Percentiles rank a stretch among this genome's conserved stretches.
Evolutionary conservation across 176 grass and related monocot genomes (phyloP).

Genomic region (Oryza longistaminata): DNA sequence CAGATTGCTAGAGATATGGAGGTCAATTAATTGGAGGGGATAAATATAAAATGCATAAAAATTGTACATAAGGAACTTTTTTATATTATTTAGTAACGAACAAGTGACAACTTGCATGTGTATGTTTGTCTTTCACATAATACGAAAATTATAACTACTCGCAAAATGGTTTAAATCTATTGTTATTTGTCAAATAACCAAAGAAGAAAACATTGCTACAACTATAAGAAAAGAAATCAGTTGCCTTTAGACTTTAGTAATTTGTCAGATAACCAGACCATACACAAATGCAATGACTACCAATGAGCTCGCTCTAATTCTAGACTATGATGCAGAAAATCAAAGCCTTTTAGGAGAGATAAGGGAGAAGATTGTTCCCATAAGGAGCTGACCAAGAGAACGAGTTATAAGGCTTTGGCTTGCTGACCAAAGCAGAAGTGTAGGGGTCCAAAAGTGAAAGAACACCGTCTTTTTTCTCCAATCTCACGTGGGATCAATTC

Average conservation of each 20-base stretch:
- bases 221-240: background rate
- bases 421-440: background rate
- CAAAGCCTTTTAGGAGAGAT: background rate
- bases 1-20: background rate
- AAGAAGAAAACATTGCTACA: background rate
- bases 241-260: background rate
- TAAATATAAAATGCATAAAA: background rate
- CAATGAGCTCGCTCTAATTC: background rate
- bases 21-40: background rate
- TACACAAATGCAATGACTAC: background rate
- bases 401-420: constrained; percentile 13
- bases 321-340: constrained; percentile 1
- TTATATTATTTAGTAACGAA: background rate
- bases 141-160: background rate
- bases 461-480: background rate
- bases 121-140: background rate
- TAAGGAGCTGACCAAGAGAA: background rate
- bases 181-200: background rate
- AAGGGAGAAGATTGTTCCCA: constrained; percentile 31
- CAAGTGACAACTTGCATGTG: background rate
- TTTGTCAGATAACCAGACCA: background rate
- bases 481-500: too few relatives aligned
- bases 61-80: background rate
- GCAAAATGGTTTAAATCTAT: too few relatives aligned
- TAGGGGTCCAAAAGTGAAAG: constrained; percentile 24